Conservation (phyloP, 2,329 filamentous ascomycete genomes). For the Nothomitra cinnamomea region DNA sequence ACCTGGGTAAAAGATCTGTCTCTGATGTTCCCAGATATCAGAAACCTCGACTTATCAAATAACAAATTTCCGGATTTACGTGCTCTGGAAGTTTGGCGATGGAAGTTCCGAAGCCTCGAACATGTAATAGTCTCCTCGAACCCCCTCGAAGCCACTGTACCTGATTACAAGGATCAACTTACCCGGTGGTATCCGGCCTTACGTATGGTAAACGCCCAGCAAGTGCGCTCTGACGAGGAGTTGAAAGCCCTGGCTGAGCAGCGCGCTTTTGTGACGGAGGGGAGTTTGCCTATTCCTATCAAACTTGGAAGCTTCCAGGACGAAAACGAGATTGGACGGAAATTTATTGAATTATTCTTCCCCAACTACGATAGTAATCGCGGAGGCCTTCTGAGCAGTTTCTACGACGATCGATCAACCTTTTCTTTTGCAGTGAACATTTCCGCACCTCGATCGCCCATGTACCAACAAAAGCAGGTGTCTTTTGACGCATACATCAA, state of each 20-base stretch:
- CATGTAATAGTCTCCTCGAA: constrained; percentile 67
- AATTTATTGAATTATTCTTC: constrained; percentile 61
- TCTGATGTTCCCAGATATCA: constrained; percentile 65
- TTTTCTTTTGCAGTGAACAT: constrained; percentile 65
- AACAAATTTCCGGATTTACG: constrained; percentile 59
- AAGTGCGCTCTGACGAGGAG: constrained; percentile 57
- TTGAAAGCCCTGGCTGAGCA: constrained; percentile 30
- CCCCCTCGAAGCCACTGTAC: constrained; percentile 44
- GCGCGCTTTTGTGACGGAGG: constrained; percentile 21
- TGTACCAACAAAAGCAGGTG: constrained; percentile 21
- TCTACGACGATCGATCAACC: constrained; percentile 59
- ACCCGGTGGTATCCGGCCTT: constrained; percentile 72
- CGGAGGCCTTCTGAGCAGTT: constrained; percentile 39
- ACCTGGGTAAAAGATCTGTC: constrained; percentile 56
- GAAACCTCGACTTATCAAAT: constrained; percentile 75
- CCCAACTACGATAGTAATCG: constrained; percentile 57
- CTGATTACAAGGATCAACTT: constrained; percentile 49
- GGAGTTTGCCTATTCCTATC: constrained; percentile 42
- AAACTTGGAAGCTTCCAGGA: constrained; percentile 55
- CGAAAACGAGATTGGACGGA: constrained; percentile 54
- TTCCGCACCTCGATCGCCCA: constrained; percentile 32
- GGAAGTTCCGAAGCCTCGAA: constrained; percentile 61
- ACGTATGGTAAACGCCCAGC: constrained; percentile 54
- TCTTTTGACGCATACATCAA: constrained; percentile 63
- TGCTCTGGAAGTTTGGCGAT: constrained; percentile 57